Percentiles rank a stretch among this genome's conserved stretches.
Evolutionary conservation across 345 rosid genomes (phyloP).

Genomic region (Sonneratia caseolaris): DNA sequence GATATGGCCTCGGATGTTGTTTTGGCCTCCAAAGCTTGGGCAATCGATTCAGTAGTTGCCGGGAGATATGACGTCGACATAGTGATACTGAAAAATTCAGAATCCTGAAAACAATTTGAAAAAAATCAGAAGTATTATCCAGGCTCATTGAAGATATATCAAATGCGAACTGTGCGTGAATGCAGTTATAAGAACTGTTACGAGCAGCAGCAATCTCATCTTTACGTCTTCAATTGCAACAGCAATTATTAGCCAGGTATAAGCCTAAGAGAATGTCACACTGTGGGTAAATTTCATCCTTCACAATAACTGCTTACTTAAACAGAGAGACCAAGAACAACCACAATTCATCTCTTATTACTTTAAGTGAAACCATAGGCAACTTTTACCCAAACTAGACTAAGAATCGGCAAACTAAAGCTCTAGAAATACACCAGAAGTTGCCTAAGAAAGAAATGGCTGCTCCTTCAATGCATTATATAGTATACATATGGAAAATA

Average conservation of each 20-base stretch:
- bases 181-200: not conserved
- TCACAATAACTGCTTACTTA: not conserved
- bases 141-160: not conserved
- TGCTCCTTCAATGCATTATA: not conserved
- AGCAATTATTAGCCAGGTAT: too few relatives aligned
- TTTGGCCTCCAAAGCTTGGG: conserved; percentile 67
- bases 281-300: not conserved
- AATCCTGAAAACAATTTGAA: conserved; percentile 13
- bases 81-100: conserved; percentile 5
- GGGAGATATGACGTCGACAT: conserved; percentile 35
- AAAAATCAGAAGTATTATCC: not conserved
- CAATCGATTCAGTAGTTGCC: conserved; percentile 56
- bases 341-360: not conserved
- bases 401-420: not conserved
- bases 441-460: not conserved
- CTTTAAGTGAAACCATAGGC: not conserved
- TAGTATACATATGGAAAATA: not conserved
- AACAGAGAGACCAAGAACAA: not conserved
- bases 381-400: not conserved
- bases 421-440: not conserved
- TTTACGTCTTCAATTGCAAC: not conserved
- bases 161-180: not conserved
- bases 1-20: conserved; percentile 55
- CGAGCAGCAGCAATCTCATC: not conserved
- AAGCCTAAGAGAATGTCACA: not conserved